Evolutionary conservation across 495 filamentous ascomycete species (phyloP).

Genomic region (Penicillium salamii): DNA sequence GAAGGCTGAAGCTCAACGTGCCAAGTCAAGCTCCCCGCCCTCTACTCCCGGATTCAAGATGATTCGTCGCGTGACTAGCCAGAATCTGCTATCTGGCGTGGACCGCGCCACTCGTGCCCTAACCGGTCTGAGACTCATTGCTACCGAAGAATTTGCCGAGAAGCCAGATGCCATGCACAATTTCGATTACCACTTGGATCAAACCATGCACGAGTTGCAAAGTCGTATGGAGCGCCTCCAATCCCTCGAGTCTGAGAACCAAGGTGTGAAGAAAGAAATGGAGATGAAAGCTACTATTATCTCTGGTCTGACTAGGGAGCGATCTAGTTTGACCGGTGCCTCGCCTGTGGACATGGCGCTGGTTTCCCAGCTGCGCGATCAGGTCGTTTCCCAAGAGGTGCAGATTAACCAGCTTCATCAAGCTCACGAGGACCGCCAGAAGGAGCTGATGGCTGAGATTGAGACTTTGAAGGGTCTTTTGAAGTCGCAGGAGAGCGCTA

Average conservation of each 20-base stretch:
- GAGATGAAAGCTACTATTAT: conserved; percentile 93
- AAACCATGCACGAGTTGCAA: conserved; percentile 90
- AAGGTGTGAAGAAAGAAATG: conserved; percentile 88
- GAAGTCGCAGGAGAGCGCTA: conserved; percentile 42
- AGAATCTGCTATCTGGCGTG: conserved; percentile 76
- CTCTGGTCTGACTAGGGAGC: conserved; percentile 85
- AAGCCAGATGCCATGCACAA: conserved; percentile 83
- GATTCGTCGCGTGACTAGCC: conserved; percentile 90
- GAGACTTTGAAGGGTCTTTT: conserved; percentile 60
- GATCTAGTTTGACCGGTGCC: conserved; percentile 77
- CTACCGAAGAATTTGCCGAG: conserved; percentile 76
- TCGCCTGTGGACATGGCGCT: conserved; percentile 91
- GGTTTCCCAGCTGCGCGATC: conserved; percentile 81
- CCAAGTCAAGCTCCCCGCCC: conserved; percentile 60
- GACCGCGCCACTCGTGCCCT: conserved; percentile 94
- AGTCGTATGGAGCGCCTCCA: conserved; percentile 83
- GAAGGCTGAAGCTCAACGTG: conserved; percentile 78
- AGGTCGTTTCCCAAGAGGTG: conserved; percentile 80
- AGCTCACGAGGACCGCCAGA: conserved; percentile 67
- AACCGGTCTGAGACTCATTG: conserved; percentile 82
- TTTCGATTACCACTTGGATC: conserved; percentile 88
- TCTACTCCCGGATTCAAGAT: conserved; percentile 58
- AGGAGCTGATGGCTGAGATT: conserved; percentile 67
- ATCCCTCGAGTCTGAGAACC: conserved; percentile 81
- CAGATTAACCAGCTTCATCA: conserved; percentile 74